Conservation (phyloP, 169 alveolate genomes). For the Miamiensis avidus region DNA sequence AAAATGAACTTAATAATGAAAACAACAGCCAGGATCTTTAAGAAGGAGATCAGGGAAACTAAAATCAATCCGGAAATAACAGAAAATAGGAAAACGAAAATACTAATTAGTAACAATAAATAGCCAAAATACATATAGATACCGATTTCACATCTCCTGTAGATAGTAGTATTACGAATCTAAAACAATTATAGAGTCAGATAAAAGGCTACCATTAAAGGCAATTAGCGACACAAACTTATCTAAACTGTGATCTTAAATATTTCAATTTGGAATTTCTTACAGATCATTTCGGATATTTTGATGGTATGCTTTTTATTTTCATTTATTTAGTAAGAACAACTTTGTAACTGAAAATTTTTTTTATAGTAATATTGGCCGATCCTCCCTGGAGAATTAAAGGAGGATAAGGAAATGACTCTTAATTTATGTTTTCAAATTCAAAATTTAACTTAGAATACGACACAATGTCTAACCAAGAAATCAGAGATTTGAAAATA, state of each 20-base stretch:
- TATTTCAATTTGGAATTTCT: slow-evolving; percentile 69
- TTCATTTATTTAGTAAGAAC: neutral
- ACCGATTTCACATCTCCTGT: too few relatives aligned
- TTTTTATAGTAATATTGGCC: slow-evolving; percentile 47
- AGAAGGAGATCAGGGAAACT: too few relatives aligned
- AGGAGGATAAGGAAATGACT: slow-evolving; percentile 77
- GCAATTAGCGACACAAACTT: too few relatives aligned
- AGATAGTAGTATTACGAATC: too few relatives aligned
- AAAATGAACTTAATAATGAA: too few relatives aligned
- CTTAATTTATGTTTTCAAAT: slow-evolving; percentile 80
- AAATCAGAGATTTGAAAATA: slow-evolving; percentile 67
- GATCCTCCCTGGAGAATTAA: slow-evolving; percentile 87
- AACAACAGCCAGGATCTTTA: too few relatives aligned
- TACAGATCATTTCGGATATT: slow-evolving; percentile 64
- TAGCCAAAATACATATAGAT: too few relatives aligned
- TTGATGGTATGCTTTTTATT: slow-evolving; percentile 42
- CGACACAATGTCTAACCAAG: slow-evolving; percentile 71
- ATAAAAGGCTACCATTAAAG: too few relatives aligned
- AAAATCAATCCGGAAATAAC: too few relatives aligned
- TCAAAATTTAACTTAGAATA: slow-evolving; percentile 71
- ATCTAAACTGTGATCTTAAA: slow-evolving; percentile 71
- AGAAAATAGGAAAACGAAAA: too few relatives aligned
- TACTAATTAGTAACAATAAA: too few relatives aligned
- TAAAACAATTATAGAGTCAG: too few relatives aligned
- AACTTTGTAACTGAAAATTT: neutral